Base-by-base conservation (phyloP, 805 yeast species). In the Zygoascus tannicola region DNA sequence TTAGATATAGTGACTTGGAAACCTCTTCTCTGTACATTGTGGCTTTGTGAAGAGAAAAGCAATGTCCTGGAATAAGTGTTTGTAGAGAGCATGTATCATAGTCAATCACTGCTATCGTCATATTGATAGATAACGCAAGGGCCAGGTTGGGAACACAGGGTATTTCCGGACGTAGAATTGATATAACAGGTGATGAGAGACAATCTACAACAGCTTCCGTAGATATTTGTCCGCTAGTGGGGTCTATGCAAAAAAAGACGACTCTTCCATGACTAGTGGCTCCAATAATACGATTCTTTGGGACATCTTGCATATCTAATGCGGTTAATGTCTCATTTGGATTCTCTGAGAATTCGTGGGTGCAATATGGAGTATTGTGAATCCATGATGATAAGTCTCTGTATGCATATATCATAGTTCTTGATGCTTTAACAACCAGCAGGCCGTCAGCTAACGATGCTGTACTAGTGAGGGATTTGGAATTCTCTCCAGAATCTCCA, bases 61-160 rank as follows among this genome's bases (percentile, higher is more conserved):
- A 44, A 37, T 45, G 43, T 23, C 53, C 53, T 8, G 53, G 53
- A 3, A 50, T 32, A 7, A 39, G 22, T 5, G 22, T 19, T 16
- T 4, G 16, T 19, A 35, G 30, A 10, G 33, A 28, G 2, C 47
- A 45, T 5, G 40, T 32, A n/a, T n/a, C 20, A 16, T 20, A 28
- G 21, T 47, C 43, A 5, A 44, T 26, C 7, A 50, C 33, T 21
- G 44, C 41, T n/a, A 50, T 36, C 4, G 46, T 43, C 23, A 41
- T 40, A 37, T 33, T 35, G 12, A 32, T 22, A 10, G 51, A 48
- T 21, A 46, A 40, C 3, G 45, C 51, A 3, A 48, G 33, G 16
- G 41, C 37, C 3, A 20, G n/a, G n/a, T n/a, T n/a, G n/a, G n/a
- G n/a, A n/a, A n/a, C n/a, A n/a, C n/a, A n/a, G n/a, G n/a, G n/a